phyloP scores from a whole-genome alignment of 2,329 filamentous ascomycete species.

The Penicillium sp. region DNA sequence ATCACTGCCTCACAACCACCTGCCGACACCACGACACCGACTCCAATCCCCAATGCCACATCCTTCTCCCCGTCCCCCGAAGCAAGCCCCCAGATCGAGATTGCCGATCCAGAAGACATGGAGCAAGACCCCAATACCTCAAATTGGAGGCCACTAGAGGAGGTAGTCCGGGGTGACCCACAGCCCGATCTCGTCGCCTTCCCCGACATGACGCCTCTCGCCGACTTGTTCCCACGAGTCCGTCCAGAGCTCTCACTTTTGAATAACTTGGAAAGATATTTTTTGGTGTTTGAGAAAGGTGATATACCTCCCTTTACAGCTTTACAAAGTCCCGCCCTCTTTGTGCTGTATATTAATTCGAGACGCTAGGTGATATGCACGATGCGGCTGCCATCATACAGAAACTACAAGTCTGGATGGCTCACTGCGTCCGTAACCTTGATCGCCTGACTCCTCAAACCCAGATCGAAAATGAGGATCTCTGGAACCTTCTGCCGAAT shows the following conservation, averaged over 20 bases:
- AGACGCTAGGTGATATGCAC: constrained; percentile 22
- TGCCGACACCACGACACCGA: constrained; percentile 1
- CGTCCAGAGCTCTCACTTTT: constrained; percentile 29
- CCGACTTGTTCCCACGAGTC: constrained; percentile 44
- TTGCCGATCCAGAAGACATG: constrained; percentile 54
- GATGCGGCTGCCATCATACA: constrained; percentile 35
- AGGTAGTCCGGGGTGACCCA: constrained; percentile 35
- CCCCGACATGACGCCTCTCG: constrained; percentile 35
- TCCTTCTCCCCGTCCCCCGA: constrained; percentile 48
- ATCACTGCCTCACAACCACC: too few relatives aligned
- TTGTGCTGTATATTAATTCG: not conserved
- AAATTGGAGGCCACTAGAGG: constrained; percentile 47
- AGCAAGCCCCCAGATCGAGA: constrained; percentile 54
- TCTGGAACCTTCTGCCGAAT: constrained; percentile 50
- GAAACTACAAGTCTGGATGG: constrained; percentile 49
- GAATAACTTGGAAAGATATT: constrained; percentile 41
- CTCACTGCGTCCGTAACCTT: constrained; percentile 39
- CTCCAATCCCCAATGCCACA: constrained; percentile 25
- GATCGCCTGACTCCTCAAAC: constrained; percentile 40
- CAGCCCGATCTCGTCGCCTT: constrained; percentile 41
- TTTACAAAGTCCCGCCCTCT: too few relatives aligned
- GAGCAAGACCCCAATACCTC: constrained; percentile 51
- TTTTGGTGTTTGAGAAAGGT: constrained; percentile 43
- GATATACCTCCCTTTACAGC: constrained; percentile 28
- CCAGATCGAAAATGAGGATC: constrained; percentile 45